Evolutionary conservation across 2,329 filamentous ascomycete species (phyloP).

Genomic region (Gaeumannomyces tritici): DNA sequence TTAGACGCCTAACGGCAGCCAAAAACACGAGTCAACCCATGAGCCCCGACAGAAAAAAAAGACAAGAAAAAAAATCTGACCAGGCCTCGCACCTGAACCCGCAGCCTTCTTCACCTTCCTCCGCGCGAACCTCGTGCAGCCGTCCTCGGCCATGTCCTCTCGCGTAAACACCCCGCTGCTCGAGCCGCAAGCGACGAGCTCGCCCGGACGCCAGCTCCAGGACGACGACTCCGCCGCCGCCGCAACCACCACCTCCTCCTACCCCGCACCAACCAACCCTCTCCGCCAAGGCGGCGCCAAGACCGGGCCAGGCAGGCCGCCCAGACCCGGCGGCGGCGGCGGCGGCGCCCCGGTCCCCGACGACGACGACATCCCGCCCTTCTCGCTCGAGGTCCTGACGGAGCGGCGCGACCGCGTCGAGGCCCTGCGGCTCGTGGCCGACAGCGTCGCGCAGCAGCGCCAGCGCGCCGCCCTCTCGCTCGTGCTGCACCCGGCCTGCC

Average conservation of each 20-base stretch:
- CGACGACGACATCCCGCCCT: slow-evolving; percentile 46
- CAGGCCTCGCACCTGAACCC: neutral
- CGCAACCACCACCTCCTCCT: neutral
- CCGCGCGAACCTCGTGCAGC: slow-evolving; percentile 68
- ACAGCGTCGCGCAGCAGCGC: slow-evolving; percentile 75
- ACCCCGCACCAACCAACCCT: neutral
- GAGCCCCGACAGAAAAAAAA: neutral
- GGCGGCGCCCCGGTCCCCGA: slow-evolving; percentile 16
- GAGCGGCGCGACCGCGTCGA: slow-evolving; percentile 51
- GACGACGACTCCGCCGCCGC: neutral
- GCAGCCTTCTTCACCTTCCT: slow-evolving; percentile 77
- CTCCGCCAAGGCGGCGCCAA: neutral
- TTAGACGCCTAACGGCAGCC: neutral
- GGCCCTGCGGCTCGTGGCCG: slow-evolving; percentile 65
- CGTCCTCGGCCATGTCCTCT: slow-evolving; percentile 50
- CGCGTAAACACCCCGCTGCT: slow-evolving; percentile 56
- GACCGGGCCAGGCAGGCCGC: slow-evolving; percentile 1
- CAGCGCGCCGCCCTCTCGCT: slow-evolving; percentile 55
- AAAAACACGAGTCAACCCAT: neutral
- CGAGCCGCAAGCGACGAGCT: slow-evolving; percentile 37
- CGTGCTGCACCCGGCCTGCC: slow-evolving; percentile 49
- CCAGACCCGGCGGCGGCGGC: slow-evolving; percentile 25
- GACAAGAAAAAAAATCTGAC: neutral
- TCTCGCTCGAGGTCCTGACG: slow-evolving; percentile 50
- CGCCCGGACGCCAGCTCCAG: too few species aligned